These are phyloP conservation scores for Sporothrix sp. DNA, from an alignment of 2,329 filamentous ascomycete genomes.

Conservation along the genomic window DNA sequence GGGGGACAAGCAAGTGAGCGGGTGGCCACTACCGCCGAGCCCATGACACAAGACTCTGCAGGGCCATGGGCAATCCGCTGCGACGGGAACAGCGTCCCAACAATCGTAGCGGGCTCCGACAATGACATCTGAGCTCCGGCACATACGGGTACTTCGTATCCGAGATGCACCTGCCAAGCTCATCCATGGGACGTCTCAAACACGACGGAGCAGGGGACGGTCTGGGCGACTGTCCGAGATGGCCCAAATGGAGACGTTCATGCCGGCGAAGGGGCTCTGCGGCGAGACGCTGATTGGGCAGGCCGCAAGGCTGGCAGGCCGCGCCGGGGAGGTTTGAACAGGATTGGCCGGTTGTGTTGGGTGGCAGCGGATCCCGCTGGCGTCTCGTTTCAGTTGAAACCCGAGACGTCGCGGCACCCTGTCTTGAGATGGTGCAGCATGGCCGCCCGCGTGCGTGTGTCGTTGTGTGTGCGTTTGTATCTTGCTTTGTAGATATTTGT, in stretches of 20 bases:
- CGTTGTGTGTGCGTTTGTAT: too few relatives aligned
- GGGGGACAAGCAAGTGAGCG: too few relatives aligned
- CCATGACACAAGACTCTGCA: too few relatives aligned
- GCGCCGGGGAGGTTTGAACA: conserved; percentile 10
- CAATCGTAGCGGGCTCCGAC: too few relatives aligned
- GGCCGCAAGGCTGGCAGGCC: conserved; percentile 26
- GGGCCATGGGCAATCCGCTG: too few relatives aligned
- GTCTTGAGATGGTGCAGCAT: not conserved
- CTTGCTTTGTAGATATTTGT: too few relatives aligned
- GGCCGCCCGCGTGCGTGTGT: too few relatives aligned
- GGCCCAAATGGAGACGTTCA: conserved; percentile 21
- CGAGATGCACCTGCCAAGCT: conserved; percentile 1
- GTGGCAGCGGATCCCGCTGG: conserved; percentile 23
- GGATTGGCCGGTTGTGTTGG: conserved; percentile 4
- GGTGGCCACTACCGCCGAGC: too few relatives aligned
- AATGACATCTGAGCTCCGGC: too few relatives aligned
- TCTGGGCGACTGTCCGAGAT: conserved; percentile 21
- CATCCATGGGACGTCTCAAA: conserved; percentile 22
- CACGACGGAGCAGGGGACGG: conserved; percentile 12
- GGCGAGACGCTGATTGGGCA: conserved; percentile 23
- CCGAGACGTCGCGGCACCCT: conserved; percentile 26
- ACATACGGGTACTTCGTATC: not conserved
- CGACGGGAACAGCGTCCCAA: too few relatives aligned
- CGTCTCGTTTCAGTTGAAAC: conserved; percentile 38
- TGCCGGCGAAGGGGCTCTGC: conserved; percentile 18